Percentiles rank a stretch among this genome's conserved stretches.
Conservation (phyloP, 148 eudicot genomes). For the Spergularia bocconei region DNA sequence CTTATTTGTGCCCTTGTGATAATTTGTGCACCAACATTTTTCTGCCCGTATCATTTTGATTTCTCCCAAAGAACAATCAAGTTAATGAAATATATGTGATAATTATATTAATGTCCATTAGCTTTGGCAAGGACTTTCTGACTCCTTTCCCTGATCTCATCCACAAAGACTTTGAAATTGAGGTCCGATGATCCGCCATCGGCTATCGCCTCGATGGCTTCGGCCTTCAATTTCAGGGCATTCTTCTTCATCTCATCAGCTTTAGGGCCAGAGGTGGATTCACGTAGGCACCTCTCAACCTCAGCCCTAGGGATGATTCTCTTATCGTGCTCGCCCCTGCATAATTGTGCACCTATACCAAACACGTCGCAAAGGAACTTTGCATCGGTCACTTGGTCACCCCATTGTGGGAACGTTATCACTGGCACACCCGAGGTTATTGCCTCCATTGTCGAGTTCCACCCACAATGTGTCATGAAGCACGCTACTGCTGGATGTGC, state of each 20-base stretch:
- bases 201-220: constrained; percentile 50
- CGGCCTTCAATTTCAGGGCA: constrained; percentile 53
- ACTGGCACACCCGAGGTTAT: constrained; percentile 66
- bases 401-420: constrained; percentile 81
- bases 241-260: constrained; percentile 53
- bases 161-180: constrained; percentile 53
- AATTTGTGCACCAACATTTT: too few relatives aligned
- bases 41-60: neutral
- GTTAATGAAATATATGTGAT: neutral
- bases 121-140: constrained; percentile 13
- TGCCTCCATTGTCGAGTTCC: constrained; percentile 86
- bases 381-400: constrained; percentile 82
- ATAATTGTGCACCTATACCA: constrained; percentile 49
- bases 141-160: constrained; percentile 42
- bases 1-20: too few relatives aligned
- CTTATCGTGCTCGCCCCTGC: constrained; percentile 59
- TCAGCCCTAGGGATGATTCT: constrained; percentile 47
- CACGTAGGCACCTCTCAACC: constrained; percentile 51
- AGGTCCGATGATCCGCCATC: constrained; percentile 66
- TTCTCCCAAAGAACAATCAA: neutral
- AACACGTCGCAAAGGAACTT: constrained; percentile 68
- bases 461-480: constrained; percentile 84
- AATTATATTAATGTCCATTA: constrained; percentile 1
- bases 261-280: constrained; percentile 43
- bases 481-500: constrained; percentile 68